These are phyloP conservation scores for Sugiyamaella japonica DNA, from an alignment of 1,139 yeast genomes.

Conservation along the genomic window DNA sequence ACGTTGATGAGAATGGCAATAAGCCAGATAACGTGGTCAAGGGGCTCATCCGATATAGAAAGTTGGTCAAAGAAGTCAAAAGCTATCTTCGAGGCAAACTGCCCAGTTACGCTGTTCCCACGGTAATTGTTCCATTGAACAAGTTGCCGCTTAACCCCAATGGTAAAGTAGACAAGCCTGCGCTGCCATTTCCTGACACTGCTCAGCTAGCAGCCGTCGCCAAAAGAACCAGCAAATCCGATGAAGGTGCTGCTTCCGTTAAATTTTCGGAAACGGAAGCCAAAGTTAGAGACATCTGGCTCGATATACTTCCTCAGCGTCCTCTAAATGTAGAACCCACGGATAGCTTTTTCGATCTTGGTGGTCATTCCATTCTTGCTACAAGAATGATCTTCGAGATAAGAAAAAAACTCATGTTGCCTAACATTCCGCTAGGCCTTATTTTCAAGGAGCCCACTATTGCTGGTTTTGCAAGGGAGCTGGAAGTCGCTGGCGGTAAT, in stretches of 20 bases:
- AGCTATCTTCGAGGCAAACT: slow-evolving; percentile 81
- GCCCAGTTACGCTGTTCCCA: slow-evolving; percentile 92
- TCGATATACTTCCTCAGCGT: slow-evolving; percentile 75
- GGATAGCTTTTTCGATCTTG: slow-evolving; percentile 94
- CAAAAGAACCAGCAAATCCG: slow-evolving; percentile 37
- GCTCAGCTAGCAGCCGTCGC: slow-evolving; percentile 78
- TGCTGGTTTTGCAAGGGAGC: slow-evolving; percentile 70
- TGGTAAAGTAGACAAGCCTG: slow-evolving; percentile 97
- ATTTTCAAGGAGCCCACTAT: slow-evolving; percentile 89
- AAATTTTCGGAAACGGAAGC: slow-evolving; percentile 62
- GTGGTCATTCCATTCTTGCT: slow-evolving; percentile 96
- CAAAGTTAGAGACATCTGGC: slow-evolving; percentile 78
- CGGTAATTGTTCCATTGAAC: slow-evolving; percentile 82
- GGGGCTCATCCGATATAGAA: slow-evolving; percentile 75
- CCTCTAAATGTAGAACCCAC: slow-evolving; percentile 74
- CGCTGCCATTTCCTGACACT: slow-evolving; percentile 89
- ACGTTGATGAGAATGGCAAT: slow-evolving; percentile 53
- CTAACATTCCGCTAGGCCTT: slow-evolving; percentile 76
- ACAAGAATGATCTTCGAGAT: slow-evolving; percentile 95
- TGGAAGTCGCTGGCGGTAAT: slow-evolving; percentile 52
- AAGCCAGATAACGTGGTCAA: slow-evolving; percentile 57
- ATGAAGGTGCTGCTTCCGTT: slow-evolving; percentile 19
- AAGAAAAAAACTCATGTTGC: slow-evolving; percentile 73
- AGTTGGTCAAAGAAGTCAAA: slow-evolving; percentile 77
- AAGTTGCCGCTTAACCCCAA: slow-evolving; percentile 94